Conservation (phyloP, 2,329 filamentous ascomycete genomes). For the Paraphaeosphaeria sporulosa region DNA sequence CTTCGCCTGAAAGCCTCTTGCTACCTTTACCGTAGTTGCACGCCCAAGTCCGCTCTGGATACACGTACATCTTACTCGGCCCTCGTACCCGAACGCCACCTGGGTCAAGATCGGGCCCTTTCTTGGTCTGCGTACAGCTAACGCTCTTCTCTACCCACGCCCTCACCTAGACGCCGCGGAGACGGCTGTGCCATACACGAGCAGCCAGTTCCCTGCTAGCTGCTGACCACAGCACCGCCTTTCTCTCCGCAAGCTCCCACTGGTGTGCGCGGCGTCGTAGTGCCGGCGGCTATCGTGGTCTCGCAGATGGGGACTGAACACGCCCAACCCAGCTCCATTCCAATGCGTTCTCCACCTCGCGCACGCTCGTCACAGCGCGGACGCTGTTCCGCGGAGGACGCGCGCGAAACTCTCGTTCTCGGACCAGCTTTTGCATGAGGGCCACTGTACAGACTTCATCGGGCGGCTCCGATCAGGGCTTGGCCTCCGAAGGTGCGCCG, state of each 20-base stretch:
- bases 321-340: background rate
- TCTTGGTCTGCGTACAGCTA: background rate
- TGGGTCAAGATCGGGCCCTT: background rate
- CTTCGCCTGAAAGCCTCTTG: background rate
- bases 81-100: background rate
- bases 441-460: too few relatives aligned
- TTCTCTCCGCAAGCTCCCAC: constrained; percentile 6
- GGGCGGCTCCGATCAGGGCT: too few relatives aligned
- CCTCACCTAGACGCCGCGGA: background rate
- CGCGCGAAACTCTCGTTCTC: too few relatives aligned
- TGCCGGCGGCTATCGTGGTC: constrained; percentile 1
- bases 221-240: background rate
- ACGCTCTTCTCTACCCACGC: background rate
- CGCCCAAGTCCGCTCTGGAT: background rate
- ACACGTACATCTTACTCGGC: background rate
- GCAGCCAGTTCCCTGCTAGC: constrained; percentile 6
- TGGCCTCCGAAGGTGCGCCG: too few relatives aligned
- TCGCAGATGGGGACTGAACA: background rate
- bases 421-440: too few relatives aligned
- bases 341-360: background rate
- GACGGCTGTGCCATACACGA: background rate
- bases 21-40: background rate
- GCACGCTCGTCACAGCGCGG: too few relatives aligned
- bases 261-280: background rate
- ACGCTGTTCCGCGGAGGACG: too few relatives aligned